Percentiles rank a stretch among this genome's conserved stretches.
phyloP scores from a whole-genome alignment of 164 flowering plant genomes.

The Magnolia kwangsiensis region DNA sequence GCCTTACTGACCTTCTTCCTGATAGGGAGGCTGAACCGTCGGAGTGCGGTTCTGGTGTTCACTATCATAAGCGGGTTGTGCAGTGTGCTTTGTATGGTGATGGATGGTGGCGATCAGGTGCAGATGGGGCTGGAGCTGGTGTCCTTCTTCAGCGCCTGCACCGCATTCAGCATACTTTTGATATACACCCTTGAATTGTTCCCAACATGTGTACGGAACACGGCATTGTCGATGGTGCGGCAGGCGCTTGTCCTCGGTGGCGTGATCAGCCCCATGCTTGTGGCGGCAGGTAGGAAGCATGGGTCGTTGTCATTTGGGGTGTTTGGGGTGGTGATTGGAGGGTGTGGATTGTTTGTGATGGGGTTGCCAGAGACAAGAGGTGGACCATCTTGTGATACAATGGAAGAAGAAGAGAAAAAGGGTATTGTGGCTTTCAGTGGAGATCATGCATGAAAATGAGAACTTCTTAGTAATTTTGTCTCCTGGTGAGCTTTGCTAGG shows the following conservation, averaged over 20 bases:
- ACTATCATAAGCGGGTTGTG: slow-evolving; percentile 36
- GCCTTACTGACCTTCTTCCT: slow-evolving; percentile 36
- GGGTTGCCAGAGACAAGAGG: slow-evolving; percentile 74
- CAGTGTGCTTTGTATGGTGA: slow-evolving; percentile 32
- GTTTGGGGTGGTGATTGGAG: slow-evolving; percentile 45
- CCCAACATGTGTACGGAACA: slow-evolving; percentile 80
- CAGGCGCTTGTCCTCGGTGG: slow-evolving; percentile 64
- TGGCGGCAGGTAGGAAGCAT: slow-evolving; percentile 38
- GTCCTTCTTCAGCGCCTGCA: slow-evolving; percentile 52
- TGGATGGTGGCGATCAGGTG: not conserved
- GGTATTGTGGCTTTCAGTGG: slow-evolving; percentile 6
- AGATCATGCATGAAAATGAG: too few relatives aligned
- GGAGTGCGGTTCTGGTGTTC: slow-evolving; percentile 26
- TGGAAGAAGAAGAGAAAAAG: slow-evolving; percentile 63
- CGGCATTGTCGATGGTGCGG: slow-evolving; percentile 66
- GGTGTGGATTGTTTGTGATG: slow-evolving; percentile 45
- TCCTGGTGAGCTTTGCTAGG: too few relatives aligned
- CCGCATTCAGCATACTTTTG: slow-evolving; percentile 43
- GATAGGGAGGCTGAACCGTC: slow-evolving; percentile 35
- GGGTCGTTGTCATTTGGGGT: slow-evolving; percentile 36
- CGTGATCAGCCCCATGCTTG: slow-evolving; percentile 48
- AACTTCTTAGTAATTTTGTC: too few relatives aligned
- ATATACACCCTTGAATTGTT: slow-evolving; percentile 69
- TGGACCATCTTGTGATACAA: slow-evolving; percentile 49
- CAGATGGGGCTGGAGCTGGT: slow-evolving; percentile 49